These are phyloP conservation scores for Mucor plumbeus DNA, from an alignment of 371 early-diverging fungal genomes.

Conservation along the genomic window DNA sequence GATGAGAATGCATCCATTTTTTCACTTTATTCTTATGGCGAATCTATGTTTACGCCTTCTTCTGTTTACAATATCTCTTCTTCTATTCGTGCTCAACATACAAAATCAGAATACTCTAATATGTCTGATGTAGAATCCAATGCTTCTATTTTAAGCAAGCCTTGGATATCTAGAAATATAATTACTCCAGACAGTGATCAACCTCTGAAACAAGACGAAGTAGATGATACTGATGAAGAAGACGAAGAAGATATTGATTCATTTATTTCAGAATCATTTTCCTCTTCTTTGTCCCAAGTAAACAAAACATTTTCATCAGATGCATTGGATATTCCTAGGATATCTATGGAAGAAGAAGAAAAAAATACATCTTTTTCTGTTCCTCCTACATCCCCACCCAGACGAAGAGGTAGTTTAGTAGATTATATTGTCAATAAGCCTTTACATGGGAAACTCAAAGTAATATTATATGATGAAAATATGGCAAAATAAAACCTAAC, in stretches of 20 bases:
- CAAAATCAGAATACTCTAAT: slow-evolving; percentile 25
- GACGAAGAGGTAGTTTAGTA: slow-evolving; percentile 24
- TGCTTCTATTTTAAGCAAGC: slow-evolving; percentile 27
- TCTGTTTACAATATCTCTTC: slow-evolving; percentile 7
- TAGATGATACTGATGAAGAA: background rate
- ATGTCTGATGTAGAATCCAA: slow-evolving; percentile 28
- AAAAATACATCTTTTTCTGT: background rate
- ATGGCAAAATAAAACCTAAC: background rate
- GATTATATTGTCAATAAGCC: slow-evolving; percentile 19
- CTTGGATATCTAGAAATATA: slow-evolving; percentile 24
- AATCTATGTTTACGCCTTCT: slow-evolving; percentile 18
- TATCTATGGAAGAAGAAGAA: background rate
- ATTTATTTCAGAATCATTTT: background rate
- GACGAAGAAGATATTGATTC: background rate
- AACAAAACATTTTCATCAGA: background rate
- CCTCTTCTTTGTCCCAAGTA: background rate
- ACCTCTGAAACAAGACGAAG: background rate
- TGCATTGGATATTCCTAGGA: background rate
- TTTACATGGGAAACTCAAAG: slow-evolving; percentile 17
- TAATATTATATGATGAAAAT: background rate
- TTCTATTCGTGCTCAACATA: slow-evolving; percentile 19
- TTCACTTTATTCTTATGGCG: slow-evolving; percentile 20
- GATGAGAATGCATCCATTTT: slow-evolving; percentile 26
- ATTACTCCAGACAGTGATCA: background rate
- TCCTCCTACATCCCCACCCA: background rate